A percentile compares a stretch with the other conserved stretches of the same genome.
These are phyloP conservation scores for Rhodotorula sp. DNA, from an alignment of 1,284 basidiomycete species.

Conservation along the genomic window DNA sequence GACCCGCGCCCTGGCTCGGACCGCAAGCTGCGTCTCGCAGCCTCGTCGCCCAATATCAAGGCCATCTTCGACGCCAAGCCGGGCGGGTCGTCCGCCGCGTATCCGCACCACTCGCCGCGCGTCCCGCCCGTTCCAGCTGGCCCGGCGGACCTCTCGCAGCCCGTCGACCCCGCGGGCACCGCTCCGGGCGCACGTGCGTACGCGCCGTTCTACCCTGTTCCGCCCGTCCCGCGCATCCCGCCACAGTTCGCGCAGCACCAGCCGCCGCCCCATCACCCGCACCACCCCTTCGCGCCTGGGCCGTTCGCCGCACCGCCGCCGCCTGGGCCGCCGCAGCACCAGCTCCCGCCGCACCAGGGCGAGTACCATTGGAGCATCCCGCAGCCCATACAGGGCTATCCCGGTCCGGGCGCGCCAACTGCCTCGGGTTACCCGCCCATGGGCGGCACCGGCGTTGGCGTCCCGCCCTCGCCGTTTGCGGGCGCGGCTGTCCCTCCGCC, in stretches of 20 bases:
- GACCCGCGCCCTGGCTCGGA: constrained; percentile 31
- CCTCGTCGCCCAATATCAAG: constrained; percentile 91
- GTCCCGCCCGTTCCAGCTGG: constrained; percentile 7
- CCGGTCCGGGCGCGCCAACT: background rate
- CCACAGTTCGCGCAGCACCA: constrained; percentile 21
- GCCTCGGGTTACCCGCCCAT: background rate
- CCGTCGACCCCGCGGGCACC: constrained; percentile 6
- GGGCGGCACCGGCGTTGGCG: too few relatives aligned
- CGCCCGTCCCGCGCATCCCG: constrained; percentile 21
- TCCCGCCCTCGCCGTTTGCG: constrained; percentile 1
- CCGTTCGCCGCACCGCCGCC: constrained; percentile 8
- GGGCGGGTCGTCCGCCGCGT: constrained; percentile 15
- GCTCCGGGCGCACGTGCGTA: constrained; percentile 15
- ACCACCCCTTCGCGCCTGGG: constrained; percentile 2
- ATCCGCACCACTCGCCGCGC: constrained; percentile 12
- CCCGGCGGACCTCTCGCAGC: background rate
- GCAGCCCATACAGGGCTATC: constrained; percentile 26
- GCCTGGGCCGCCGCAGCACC: background rate
- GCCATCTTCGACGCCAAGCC: constrained; percentile 74
- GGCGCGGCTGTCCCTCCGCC: background rate
- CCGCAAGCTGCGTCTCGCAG: constrained; percentile 67
- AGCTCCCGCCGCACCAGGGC: constrained; percentile 22
- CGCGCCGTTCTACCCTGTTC: constrained; percentile 24
- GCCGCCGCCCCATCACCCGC: constrained; percentile 2
- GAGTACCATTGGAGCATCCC: constrained; percentile 33